These are phyloP conservation scores for Globisporangium rhizosaccharum DNA, from an alignment of 352 stramenopile genomes.

Conservation along the genomic window DNA sequence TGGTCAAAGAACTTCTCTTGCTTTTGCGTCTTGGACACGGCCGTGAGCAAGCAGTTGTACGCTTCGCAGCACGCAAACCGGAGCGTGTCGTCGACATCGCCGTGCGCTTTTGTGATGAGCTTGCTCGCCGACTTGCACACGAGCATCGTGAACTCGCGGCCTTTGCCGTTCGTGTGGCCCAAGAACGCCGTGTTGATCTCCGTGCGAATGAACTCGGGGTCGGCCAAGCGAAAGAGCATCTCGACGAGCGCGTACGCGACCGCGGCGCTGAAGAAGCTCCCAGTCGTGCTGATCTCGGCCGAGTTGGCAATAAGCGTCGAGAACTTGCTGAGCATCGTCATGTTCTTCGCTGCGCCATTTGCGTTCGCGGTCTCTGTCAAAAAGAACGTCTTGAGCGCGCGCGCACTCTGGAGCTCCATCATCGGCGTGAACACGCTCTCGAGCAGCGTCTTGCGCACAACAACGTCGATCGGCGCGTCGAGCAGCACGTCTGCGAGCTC, in stretches of 20 bases:
- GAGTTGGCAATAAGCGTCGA: slow-evolving; percentile 52
- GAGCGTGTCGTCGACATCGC: slow-evolving; percentile 25
- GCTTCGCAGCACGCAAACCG: slow-evolving; percentile 55
- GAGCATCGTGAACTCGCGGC: slow-evolving; percentile 80
- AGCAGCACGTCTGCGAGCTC: slow-evolving; percentile 38
- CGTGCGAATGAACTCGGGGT: slow-evolving; percentile 56
- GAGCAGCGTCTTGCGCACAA: slow-evolving; percentile 39
- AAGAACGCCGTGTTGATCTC: slow-evolving; percentile 71
- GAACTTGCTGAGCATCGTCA: slow-evolving; percentile 40
- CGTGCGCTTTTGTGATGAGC: slow-evolving; percentile 48
- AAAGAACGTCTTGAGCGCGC: slow-evolving; percentile 40
- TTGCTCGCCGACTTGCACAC: slow-evolving; percentile 82
- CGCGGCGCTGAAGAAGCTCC: slow-evolving; percentile 38
- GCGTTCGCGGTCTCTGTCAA: slow-evolving; percentile 20
- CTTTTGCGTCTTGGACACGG: slow-evolving; percentile 77
- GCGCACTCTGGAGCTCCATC: slow-evolving; percentile 31
- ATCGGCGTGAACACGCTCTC: slow-evolving; percentile 46
- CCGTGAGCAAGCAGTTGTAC: slow-evolving; percentile 70
- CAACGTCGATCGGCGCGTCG: slow-evolving; percentile 27
- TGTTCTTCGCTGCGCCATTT: slow-evolving; percentile 13
- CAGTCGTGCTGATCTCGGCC: slow-evolving; percentile 27
- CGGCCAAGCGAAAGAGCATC: slow-evolving; percentile 54
- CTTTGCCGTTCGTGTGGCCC: slow-evolving; percentile 63
- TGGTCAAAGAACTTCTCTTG: slow-evolving; percentile 86
- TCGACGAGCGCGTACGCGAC: slow-evolving; percentile 64